phyloP scores from a whole-genome alignment of 1,139 yeast species.

The Scheffersomyces illinoinensis region DNA sequence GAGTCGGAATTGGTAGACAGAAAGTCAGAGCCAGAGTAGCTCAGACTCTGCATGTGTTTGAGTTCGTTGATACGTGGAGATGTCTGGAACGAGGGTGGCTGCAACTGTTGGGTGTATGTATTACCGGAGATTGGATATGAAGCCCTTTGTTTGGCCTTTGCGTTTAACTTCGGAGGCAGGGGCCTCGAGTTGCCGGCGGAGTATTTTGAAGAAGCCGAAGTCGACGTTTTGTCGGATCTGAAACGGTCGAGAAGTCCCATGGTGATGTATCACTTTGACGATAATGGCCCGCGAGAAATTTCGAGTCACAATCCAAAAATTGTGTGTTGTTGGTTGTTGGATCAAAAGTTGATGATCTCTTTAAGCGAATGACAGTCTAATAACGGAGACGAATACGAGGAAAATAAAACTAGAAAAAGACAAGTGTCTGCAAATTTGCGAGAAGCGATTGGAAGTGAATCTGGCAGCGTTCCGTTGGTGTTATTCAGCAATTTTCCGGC shows the following conservation, averaged over 20 bases:
- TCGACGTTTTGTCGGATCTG: background rate
- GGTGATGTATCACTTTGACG: background rate
- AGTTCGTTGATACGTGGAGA: background rate
- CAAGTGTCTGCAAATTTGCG: background rate
- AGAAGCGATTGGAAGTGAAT: background rate
- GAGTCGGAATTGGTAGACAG: conserved; percentile 35
- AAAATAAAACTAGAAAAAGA: background rate
- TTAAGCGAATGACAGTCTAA: background rate
- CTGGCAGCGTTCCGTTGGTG: background rate
- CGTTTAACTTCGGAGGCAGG: background rate
- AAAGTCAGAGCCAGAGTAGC: conserved; percentile 30
- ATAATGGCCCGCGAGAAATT: background rate
- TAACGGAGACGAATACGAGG: background rate
- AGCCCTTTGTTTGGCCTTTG: background rate
- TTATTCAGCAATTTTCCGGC: background rate
- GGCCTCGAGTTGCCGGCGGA: background rate
- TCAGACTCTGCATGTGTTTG: background rate
- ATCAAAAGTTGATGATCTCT: background rate
- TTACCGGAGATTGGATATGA: background rate
- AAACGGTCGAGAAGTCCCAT: background rate
- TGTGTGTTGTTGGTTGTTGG: background rate
- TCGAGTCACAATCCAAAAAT: background rate
- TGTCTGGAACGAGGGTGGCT: background rate
- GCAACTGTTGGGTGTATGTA: background rate
- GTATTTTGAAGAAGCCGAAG: background rate